Evolutionary conservation across 2,329 filamentous ascomycete genomes (phyloP).

Genomic region (Grosmannia serpens): DNA sequence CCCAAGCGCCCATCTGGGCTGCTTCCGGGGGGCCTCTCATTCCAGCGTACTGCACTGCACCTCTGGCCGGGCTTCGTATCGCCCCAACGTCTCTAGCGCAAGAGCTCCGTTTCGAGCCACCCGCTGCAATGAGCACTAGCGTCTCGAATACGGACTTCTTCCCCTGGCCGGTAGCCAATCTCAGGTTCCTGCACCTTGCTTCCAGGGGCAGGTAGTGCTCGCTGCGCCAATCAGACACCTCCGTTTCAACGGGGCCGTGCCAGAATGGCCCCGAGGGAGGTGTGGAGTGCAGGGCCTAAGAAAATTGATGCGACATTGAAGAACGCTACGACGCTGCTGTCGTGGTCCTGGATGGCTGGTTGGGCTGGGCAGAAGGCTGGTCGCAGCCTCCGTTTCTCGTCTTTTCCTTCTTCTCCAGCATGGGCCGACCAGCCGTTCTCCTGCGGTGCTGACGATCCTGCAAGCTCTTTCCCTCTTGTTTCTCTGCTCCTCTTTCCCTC

Average conservation of each 20-base stretch:
- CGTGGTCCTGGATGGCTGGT: conserved; percentile 1
- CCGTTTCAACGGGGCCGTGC: not conserved
- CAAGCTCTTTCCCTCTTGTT: not conserved
- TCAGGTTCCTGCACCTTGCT: not conserved
- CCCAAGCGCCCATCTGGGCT: not conserved
- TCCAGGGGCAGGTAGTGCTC: not conserved
- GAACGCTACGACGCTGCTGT: not conserved
- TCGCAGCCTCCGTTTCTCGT: not conserved
- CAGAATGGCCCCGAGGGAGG: not conserved
- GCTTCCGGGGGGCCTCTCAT: not conserved
- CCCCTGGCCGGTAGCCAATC: conserved; percentile 1
- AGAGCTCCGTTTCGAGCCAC: not conserved
- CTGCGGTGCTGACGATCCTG: not conserved
- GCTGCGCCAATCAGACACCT: not conserved
- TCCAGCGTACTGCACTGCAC: not conserved
- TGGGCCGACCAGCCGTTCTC: not conserved
- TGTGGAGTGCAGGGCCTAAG: not conserved
- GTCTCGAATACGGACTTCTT: conserved; percentile 1
- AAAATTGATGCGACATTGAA: not conserved
- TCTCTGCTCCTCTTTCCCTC: not conserved
- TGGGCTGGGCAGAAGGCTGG: not conserved
- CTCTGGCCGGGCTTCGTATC: not conserved
- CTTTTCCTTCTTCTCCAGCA: not conserved
- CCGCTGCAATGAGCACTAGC: not conserved
- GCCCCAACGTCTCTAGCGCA: not conserved